Percentiles rank a stretch among this genome's conserved stretches.
Conservation (phyloP, 768 basidiomycete genomes). For the Rhizopogon salebrosus region DNA sequence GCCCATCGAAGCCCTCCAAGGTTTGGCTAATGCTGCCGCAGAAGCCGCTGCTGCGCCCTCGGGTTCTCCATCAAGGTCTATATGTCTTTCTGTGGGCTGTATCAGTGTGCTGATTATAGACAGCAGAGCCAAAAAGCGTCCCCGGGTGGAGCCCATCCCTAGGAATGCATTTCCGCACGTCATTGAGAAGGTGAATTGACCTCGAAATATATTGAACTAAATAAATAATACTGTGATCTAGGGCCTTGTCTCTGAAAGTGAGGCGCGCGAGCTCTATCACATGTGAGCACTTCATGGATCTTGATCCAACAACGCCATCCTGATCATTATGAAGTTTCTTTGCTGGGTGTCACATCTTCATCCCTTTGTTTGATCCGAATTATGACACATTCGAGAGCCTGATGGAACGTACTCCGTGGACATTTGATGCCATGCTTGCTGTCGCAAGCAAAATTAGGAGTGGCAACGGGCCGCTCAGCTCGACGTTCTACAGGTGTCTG, state of each 20-base stretch:
- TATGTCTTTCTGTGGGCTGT: conserved; percentile 1
- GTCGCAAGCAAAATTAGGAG: conserved; percentile 90
- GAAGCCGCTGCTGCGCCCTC: conserved; percentile 85
- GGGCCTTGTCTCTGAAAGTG: conserved; percentile 80
- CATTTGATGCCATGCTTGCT: conserved; percentile 89
- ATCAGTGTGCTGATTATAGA: conserved; percentile 6
- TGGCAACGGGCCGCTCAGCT: conserved; percentile 79
- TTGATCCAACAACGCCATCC: neutral
- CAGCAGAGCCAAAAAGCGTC: conserved; percentile 74
- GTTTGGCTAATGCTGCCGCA: conserved; percentile 91
- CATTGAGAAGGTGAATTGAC: conserved; percentile 64
- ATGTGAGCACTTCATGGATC: conserved; percentile 49
- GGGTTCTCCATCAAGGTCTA: conserved; percentile 53
- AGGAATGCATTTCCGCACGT: conserved; percentile 86
- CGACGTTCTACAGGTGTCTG: conserved; percentile 85
- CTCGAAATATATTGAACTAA: neutral
- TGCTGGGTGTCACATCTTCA: conserved; percentile 93
- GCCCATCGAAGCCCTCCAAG: conserved; percentile 91
- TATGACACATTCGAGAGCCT: conserved; percentile 93
- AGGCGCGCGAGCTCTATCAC: conserved; percentile 88
- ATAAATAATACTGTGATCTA: conserved; percentile 25
- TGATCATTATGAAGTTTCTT: conserved; percentile 64
- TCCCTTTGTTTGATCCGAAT: conserved; percentile 87
- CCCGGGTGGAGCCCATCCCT: conserved; percentile 76
- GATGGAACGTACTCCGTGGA: conserved; percentile 92